These are phyloP conservation scores for Coniophora puteana DNA, from an alignment of 1,284 basidiomycete species.

Conservation along the genomic window DNA sequence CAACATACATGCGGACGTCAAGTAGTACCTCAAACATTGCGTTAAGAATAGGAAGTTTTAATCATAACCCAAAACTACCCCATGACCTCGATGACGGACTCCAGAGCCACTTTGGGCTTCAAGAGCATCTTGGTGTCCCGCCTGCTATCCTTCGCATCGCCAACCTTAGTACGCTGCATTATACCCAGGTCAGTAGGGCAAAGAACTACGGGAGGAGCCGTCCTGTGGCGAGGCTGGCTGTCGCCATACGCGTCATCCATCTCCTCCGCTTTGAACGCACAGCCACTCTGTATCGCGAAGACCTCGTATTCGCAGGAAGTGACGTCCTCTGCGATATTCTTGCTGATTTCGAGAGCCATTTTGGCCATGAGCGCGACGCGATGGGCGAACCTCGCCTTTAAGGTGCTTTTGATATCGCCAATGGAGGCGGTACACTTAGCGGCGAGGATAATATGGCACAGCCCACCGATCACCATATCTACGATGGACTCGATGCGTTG, in stretches of 20 bases:
- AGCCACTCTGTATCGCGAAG: neutral
- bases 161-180: neutral
- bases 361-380: neutral
- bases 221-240: neutral
- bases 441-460: conserved; percentile 1
- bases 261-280: neutral
- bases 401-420: neutral
- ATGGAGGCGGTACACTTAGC: neutral
- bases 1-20: too few species aligned
- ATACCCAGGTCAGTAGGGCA: conserved; percentile 6
- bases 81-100: conserved; percentile 4
- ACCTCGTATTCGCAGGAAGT: conserved; percentile 2
- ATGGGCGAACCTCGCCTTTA: conserved; percentile 1
- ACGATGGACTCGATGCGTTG: neutral
- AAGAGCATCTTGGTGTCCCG: conserved; percentile 2
- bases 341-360: conserved; percentile 1
- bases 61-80: neutral
- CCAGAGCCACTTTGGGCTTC: conserved; percentile 7
- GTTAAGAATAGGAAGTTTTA: too few species aligned
- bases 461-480: neutral
- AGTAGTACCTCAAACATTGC: too few species aligned
- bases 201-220: neutral
- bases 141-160: neutral
- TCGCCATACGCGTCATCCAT: conserved; percentile 4
- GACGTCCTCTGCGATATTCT: conserved; percentile 2